phyloP scores from a whole-genome alignment of 257 asterid species.

The Mitragyna speciosa region DNA sequence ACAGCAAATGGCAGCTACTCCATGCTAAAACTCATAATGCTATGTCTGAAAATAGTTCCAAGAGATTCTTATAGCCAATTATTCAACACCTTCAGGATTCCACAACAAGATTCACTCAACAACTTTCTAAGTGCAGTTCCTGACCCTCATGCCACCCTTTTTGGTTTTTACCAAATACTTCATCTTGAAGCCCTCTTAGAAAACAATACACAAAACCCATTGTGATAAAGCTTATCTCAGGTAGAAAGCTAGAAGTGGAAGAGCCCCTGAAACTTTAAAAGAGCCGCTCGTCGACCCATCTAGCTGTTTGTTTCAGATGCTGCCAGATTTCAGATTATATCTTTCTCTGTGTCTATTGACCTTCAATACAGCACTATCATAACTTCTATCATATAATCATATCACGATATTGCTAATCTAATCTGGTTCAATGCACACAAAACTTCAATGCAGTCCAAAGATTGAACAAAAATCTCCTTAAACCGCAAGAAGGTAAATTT shows the following conservation, averaged over 20 bases:
- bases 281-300: not conserved
- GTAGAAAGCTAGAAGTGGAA: too few species aligned
- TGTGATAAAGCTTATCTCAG: not conserved
- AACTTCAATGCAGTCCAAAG: not conserved
- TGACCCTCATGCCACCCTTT: not conserved
- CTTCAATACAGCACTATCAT: too few species aligned
- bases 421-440: not conserved
- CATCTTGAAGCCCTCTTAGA: not conserved
- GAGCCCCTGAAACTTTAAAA: not conserved
- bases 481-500: not conserved
- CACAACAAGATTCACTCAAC: too few species aligned
- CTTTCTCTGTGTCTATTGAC: not conserved
- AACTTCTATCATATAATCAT: not conserved
- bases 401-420: not conserved
- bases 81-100: too few species aligned
- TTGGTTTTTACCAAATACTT: too few species aligned
- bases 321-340: not conserved
- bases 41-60: not conserved
- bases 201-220: not conserved
- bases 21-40: not conserved
- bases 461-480: too few species aligned
- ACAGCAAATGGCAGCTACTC: not conserved
- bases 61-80: not conserved
- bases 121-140: too few species aligned
- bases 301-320: not conserved